Evolutionary conservation across 345 rosid genomes (phyloP).

Genomic region (Cardamine resedifolia): DNA sequence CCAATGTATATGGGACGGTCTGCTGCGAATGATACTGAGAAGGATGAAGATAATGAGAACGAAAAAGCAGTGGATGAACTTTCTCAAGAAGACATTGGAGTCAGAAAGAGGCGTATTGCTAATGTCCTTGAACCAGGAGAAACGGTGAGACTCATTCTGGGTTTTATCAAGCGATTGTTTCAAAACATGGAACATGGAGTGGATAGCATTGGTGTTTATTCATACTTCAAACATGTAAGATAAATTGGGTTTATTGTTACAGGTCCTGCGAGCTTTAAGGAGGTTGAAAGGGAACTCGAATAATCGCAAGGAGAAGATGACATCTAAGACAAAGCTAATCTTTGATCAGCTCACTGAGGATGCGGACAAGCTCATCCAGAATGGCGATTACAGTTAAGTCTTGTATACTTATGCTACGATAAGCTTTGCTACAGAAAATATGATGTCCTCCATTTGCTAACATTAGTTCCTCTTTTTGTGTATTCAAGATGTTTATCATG

Average conservation of each 20-base stretch:
- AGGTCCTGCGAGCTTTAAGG: constrained; percentile 88
- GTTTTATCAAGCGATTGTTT: constrained; percentile 1
- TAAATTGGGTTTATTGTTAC: constrained; percentile 23
- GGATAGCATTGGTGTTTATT: background rate
- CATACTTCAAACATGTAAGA: constrained; percentile 2
- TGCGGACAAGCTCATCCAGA: constrained; percentile 74
- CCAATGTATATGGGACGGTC: constrained; percentile 50
- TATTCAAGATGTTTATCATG: constrained; percentile 82
- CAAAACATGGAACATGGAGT: background rate
- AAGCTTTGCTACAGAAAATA: background rate
- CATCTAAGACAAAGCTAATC: constrained; percentile 65
- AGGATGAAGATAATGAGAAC: constrained; percentile 38
- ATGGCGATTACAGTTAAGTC: constrained; percentile 90
- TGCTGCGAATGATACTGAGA: constrained; percentile 34
- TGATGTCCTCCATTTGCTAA: constrained; percentile 23
- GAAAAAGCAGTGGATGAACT: constrained; percentile 53
- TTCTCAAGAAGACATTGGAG: constrained; percentile 69
- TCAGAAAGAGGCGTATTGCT: constrained; percentile 81
- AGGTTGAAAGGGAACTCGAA: constrained; percentile 84
- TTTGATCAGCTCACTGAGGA: constrained; percentile 98
- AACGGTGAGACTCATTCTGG: constrained; percentile 54
- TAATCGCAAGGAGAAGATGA: constrained; percentile 84
- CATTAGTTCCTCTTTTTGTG: constrained; percentile 2
- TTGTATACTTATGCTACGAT: constrained; percentile 11
- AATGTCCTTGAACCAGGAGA: constrained; percentile 84